Base-by-base conservation (phyloP, 345 rosid species). In the Rhodomyrtus tomentosa region DNA sequence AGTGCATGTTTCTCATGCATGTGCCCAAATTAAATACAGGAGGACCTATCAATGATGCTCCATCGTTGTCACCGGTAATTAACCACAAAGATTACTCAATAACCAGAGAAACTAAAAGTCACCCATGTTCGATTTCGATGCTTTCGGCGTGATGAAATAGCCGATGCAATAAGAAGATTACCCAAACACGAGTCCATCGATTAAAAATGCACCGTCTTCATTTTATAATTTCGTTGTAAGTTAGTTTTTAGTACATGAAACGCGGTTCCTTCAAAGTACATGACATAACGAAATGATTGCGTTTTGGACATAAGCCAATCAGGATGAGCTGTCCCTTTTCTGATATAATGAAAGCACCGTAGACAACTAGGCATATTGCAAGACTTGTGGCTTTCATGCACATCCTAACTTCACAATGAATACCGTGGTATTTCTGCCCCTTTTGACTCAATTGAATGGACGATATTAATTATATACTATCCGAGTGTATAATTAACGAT, bases 181-280 rank as follows among this genome's bases (percentile, higher is more conserved):
- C 15, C 5, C 20, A 15, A 50, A 50, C 14, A 50, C 5, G 20
- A 50, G 53, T 50, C 53, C 53, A 50, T 50, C 53, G 6, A 14
- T 50, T 50, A 15, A 15, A 50, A 50, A 50, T 5, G 20, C 0
- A 16, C 2, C 2, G 53, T 50, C 53, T 50, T 50, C 53, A 50
- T 50, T 50, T 50, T 5, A 50, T 2, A 50, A 50, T 50, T 50
- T 50, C 20, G 20, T 50, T 50, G 53, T 50, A 5, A 5, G 53
- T 15, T 16, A 50, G 2, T 50, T 50, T 50, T 50, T 50, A 50
- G 15, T 50, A 50, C 53, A 50, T 0, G 16, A 56, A 12, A 56
- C 0, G 16, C 8, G 0, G 0, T 56, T 56, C 18, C 27, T 56
- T n/a, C 4, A n/a, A 56, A 2, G 27, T 1, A 12, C 2, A n/a